A percentile compares a stretch with the other conserved stretches of the same genome.
Conservation (phyloP, 2,329 filamentous ascomycete genomes). For the Neofusicoccum kwambonambiense region DNA sequence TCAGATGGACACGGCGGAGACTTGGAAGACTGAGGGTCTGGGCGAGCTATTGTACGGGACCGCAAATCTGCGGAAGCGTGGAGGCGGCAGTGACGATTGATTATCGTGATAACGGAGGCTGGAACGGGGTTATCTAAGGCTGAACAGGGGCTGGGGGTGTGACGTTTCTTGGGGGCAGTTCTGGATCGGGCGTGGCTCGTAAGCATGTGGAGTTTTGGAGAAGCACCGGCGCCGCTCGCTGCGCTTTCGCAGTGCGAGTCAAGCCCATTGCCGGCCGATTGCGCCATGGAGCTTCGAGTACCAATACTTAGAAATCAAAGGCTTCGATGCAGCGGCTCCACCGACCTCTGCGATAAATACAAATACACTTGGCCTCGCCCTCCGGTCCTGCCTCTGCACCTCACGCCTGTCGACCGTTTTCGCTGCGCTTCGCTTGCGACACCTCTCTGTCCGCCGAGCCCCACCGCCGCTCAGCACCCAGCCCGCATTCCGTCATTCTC, state of each 20-base stretch:
- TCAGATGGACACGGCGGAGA: conserved; percentile 24
- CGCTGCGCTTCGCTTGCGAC: background rate
- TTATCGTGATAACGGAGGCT: conserved; percentile 3
- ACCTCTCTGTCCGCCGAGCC: background rate
- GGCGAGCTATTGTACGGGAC: conserved; percentile 47
- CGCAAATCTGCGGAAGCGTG: conserved; percentile 51
- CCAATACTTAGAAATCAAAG: conserved; percentile 19
- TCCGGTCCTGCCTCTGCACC: background rate
- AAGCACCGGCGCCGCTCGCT: conserved; percentile 2
- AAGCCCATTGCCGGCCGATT: conserved; percentile 14
- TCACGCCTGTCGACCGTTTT: background rate
- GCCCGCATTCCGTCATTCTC: conserved; percentile 12
- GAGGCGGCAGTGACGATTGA: conserved; percentile 37
- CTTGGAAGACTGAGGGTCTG: conserved; percentile 16
- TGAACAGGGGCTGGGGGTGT: conserved; percentile 1
- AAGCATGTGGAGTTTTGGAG: conserved; percentile 10
- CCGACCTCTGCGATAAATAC: conserved; percentile 15
- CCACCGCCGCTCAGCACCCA: background rate
- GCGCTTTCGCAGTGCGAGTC: conserved; percentile 3
- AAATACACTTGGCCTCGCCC: conserved; percentile 7
- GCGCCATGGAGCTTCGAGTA: conserved; percentile 19
- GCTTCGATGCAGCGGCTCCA: background rate
- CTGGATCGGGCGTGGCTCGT: conserved; percentile 11
- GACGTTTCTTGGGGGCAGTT: conserved; percentile 2
- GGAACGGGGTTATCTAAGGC: conserved; percentile 10